Evolutionary conservation across 2,329 filamentous ascomycete genomes (phyloP).

Genomic region (Curvularia hawaiiensis): DNA sequence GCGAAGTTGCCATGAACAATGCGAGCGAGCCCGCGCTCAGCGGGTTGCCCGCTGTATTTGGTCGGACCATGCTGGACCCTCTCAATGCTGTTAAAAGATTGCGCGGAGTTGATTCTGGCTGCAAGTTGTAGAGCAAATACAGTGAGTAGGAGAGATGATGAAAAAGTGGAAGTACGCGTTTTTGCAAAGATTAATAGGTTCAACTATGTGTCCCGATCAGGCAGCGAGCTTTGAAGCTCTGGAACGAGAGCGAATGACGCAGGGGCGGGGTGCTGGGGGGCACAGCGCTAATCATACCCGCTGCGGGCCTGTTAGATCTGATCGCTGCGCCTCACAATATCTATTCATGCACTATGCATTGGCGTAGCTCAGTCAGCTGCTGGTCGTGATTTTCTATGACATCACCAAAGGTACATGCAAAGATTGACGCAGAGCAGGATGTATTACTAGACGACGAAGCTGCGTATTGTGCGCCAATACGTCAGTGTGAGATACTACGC

Average conservation of each 20-base stretch:
- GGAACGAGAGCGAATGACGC: constrained; percentile 6
- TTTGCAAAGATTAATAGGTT: neutral
- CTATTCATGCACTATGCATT: constrained; percentile 11
- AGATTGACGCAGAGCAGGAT: constrained; percentile 1
- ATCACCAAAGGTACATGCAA: constrained; percentile 4
- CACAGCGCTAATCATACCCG: constrained; percentile 21
- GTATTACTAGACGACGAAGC: constrained; percentile 2
- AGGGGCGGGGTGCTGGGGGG: constrained; percentile 29
- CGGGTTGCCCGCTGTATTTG: constrained; percentile 47
- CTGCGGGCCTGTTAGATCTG: constrained; percentile 10
- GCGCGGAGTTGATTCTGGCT: neutral
- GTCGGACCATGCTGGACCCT: constrained; percentile 30
- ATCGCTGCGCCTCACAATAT: constrained; percentile 19
- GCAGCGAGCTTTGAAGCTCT: constrained; percentile 13
- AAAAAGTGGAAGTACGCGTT: neutral
- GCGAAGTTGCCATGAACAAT: constrained; percentile 50
- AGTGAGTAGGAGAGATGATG: neutral
- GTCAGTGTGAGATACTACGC: neutral
- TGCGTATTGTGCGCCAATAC: constrained; percentile 8
- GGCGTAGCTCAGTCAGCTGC: constrained; percentile 3
- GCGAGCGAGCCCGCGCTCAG: constrained; percentile 52
- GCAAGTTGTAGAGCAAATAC: neutral
- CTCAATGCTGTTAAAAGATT: neutral
- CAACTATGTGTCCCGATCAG: constrained; percentile 3
- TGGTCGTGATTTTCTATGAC: constrained; percentile 8